Conservation (phyloP, 345 rosid species). For the Aegle marmelos region DNA sequence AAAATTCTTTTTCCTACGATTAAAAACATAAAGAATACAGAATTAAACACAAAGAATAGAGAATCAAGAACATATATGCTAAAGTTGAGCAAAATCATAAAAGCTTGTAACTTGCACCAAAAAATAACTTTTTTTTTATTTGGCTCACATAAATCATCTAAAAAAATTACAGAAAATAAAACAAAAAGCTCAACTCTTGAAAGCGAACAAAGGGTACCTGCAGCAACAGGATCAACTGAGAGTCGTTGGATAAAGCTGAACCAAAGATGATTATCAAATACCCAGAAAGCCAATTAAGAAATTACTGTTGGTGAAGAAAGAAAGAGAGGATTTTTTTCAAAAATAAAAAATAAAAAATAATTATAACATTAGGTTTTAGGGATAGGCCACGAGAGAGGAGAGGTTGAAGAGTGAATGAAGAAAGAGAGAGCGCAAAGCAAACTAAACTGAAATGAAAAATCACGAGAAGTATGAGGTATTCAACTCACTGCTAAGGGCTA, state of each 20-base stretch:
- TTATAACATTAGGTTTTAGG: slow-evolving; percentile 3
- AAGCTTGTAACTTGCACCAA: background rate
- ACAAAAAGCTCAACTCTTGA: no score
- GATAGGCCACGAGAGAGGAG: slow-evolving; percentile 35
- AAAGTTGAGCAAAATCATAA: background rate
- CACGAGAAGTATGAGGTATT: slow-evolving; percentile 28
- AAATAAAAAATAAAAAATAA: background rate
- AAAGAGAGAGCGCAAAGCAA: slow-evolving; percentile 24
- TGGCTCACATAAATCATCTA: background rate
- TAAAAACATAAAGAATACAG: background rate
- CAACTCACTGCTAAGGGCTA: background rate
- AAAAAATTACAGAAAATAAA: background rate
- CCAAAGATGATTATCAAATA: background rate
- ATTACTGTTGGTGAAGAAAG: background rate
- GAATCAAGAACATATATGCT: background rate
- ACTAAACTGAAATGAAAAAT: slow-evolving; percentile 13
- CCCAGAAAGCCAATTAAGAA: background rate
- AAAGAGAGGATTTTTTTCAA: background rate
- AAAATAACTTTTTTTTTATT: background rate
- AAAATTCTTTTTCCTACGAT: background rate
- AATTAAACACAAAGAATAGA: background rate
- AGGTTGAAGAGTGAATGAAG: slow-evolving; percentile 34
- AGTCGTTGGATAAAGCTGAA: background rate
- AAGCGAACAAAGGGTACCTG: slow-evolving; percentile 4
- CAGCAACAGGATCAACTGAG: slow-evolving; percentile 18